Percentiles rank a stretch among this genome's conserved stretches.
These are phyloP conservation scores for Pouteria glomerata DNA, from an alignment of 148 eudicot species.

Conservation along the genomic window DNA sequence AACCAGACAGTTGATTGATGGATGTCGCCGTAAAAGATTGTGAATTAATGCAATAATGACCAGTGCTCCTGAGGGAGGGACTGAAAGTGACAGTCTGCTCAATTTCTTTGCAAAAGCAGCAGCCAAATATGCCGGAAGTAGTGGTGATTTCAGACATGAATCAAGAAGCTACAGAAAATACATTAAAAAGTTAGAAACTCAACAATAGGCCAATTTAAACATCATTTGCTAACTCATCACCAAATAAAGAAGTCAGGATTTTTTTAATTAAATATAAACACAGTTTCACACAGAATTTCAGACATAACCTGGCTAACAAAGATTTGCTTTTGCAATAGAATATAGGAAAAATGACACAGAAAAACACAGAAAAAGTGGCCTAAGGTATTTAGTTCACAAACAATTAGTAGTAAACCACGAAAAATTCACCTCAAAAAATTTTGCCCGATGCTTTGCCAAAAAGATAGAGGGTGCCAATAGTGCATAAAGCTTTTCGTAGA, in stretches of 20 bases:
- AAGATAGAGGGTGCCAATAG: constrained; percentile 77
- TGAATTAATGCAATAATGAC: constrained; percentile 74
- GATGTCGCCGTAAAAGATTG: constrained; percentile 86
- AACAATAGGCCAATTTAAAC: background rate
- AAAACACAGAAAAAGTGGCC: too few species aligned
- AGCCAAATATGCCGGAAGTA: constrained; percentile 87
- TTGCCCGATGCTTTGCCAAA: constrained; percentile 89
- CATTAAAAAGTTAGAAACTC: constrained; percentile 9
- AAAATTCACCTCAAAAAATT: constrained; percentile 76
- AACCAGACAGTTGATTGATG: constrained; percentile 79
- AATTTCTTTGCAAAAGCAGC: constrained; percentile 92
- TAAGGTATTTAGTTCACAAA: background rate
- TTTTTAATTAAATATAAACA: too few species aligned
- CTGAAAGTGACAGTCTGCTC: constrained; percentile 78
- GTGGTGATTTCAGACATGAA: constrained; percentile 86
- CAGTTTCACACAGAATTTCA: too few species aligned
- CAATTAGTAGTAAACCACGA: background rate
- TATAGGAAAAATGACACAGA: too few species aligned
- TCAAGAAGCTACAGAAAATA: constrained; percentile 65
- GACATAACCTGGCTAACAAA: too few species aligned
- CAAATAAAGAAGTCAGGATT: background rate
- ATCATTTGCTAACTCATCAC: background rate
- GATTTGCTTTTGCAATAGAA: too few species aligned
- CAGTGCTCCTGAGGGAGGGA: constrained; percentile 83
- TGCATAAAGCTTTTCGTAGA: constrained; percentile 90